These are phyloP conservation scores for Aspergillus bombycis DNA, from an alignment of 2,329 filamentous ascomycete species.

Conservation along the genomic window DNA sequence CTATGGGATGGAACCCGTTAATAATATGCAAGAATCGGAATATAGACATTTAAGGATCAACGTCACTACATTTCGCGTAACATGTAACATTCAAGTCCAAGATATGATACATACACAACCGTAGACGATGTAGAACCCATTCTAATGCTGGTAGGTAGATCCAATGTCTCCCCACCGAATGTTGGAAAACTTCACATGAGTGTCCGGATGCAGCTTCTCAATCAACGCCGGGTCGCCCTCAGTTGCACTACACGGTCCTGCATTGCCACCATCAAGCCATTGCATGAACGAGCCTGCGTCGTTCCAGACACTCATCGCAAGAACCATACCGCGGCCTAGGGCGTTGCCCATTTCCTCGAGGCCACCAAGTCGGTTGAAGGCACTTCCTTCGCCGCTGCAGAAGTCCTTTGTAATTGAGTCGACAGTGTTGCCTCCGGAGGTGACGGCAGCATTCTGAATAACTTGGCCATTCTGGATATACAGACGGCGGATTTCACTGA, in stretches of 20 bases:
- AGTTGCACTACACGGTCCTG: constrained; percentile 59
- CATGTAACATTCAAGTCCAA: background rate
- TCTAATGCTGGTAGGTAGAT: constrained; percentile 45
- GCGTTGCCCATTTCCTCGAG: constrained; percentile 58
- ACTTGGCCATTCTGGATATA: constrained; percentile 64
- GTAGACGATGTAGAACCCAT: background rate
- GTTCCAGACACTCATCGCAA: constrained; percentile 64
- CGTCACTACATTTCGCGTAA: background rate
- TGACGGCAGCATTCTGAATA: constrained; percentile 52
- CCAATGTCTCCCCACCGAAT: constrained; percentile 65
- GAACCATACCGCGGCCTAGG: constrained; percentile 60
- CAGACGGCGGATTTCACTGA: constrained; percentile 61
- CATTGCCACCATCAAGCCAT: constrained; percentile 57
- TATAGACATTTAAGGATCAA: too few relatives aligned
- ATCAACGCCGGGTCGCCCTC: constrained; percentile 58
- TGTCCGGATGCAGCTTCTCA: constrained; percentile 49
- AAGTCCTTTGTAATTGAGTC: constrained; percentile 59
- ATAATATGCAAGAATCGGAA: background rate
- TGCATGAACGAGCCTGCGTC: constrained; percentile 58
- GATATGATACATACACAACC: background rate
- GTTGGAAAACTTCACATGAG: constrained; percentile 59
- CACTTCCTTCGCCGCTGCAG: constrained; percentile 54
- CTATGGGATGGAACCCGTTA: background rate
- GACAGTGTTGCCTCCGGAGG: constrained; percentile 38
- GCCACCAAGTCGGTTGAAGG: constrained; percentile 56